Conservation (phyloP, 169 alveolate genomes). For the Plasmodium gaboni region DNA sequence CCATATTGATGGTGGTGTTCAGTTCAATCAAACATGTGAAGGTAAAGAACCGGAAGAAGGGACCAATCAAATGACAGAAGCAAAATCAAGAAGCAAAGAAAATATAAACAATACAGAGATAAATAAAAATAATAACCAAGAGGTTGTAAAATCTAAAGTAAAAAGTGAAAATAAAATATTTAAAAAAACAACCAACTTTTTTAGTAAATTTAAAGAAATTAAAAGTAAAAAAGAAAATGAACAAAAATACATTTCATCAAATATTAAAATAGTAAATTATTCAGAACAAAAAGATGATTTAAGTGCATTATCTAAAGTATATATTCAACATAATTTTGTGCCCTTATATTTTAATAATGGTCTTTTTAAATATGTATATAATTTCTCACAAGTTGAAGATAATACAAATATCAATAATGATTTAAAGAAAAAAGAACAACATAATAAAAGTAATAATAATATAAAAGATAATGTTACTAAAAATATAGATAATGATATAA, state of each 20-base stretch:
- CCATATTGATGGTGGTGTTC: background rate
- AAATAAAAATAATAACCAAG: background rate
- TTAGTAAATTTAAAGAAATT: background rate
- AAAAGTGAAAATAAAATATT: background rate
- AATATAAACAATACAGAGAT: background rate
- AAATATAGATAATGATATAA: background rate
- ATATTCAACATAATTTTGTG: conserved; percentile 18
- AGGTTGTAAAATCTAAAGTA: background rate
- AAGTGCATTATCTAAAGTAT: background rate
- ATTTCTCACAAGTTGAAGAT: conserved; percentile 9
- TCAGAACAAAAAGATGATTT: conserved; percentile 4
- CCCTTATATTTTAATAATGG: conserved; percentile 53
- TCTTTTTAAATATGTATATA: conserved; percentile 39
- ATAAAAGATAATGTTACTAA: too few species aligned
- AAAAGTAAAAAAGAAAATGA: background rate
- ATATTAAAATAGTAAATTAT: background rate
- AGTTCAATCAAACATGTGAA: too few species aligned
- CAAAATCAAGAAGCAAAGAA: background rate
- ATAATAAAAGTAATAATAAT: background rate
- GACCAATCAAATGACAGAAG: too few species aligned
- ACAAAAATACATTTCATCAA: background rate
- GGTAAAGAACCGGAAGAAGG: too few species aligned
- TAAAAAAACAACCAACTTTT: background rate
- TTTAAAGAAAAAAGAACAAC: too few species aligned
- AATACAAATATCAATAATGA: background rate